These are phyloP conservation scores for Phytomonas sp. DNA, from an alignment of 208 protist genomes.

Conservation along the genomic window DNA sequence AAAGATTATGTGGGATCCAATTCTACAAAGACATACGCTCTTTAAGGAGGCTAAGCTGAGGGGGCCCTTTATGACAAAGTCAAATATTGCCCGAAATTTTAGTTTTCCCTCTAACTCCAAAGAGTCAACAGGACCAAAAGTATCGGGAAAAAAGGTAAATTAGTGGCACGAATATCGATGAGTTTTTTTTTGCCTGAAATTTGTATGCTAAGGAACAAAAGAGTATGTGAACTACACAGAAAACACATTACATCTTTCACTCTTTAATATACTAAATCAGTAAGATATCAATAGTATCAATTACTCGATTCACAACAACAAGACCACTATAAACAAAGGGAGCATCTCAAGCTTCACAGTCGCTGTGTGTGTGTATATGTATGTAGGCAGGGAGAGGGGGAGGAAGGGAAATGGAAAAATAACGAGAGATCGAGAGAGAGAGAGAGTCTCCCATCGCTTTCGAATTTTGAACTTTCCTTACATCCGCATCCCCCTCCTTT, in stretches of 20 bases:
- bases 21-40: slow-evolving; percentile 64
- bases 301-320: neutral
- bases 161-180: neutral
- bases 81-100: slow-evolving; percentile 45
- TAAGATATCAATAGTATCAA: neutral
- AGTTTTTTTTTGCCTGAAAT: neutral
- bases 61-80: slow-evolving; percentile 77
- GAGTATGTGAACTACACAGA: neutral
- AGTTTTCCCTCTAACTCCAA: slow-evolving; percentile 42
- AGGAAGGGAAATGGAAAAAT: too few species aligned
- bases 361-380: neutral
- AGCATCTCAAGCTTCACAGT: neutral
- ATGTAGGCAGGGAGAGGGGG: neutral
- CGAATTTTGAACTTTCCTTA: neutral
- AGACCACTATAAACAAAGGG: neutral
- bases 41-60: slow-evolving; percentile 79
- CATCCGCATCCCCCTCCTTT: slow-evolving; percentile 7
- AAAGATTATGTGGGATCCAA: slow-evolving; percentile 65
- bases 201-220: neutral
- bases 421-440: too few species aligned
- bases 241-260: neutral
- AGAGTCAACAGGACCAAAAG: slow-evolving; percentile 9
- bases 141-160: slow-evolving; percentile 6
- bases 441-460: neutral
- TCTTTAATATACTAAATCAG: neutral